A percentile compares a stretch with the other conserved stretches of the same genome.
phyloP scores from a whole-genome alignment of 768 basidiomycete genomes.

The Baorangia bicolor region DNA sequence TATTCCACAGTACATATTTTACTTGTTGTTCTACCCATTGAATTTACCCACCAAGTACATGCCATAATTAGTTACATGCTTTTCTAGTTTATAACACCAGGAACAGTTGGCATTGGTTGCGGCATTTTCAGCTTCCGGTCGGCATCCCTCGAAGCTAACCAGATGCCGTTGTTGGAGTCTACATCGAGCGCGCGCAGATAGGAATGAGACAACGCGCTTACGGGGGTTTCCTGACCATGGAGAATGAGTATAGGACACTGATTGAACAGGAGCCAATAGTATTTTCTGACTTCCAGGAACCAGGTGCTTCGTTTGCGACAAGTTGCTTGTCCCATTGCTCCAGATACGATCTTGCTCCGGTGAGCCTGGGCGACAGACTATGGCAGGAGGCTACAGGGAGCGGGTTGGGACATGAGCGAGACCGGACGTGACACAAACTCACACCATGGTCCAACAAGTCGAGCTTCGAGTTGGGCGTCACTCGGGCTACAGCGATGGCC shows the following conservation, averaged over 20 bases:
- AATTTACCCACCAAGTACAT: not conserved
- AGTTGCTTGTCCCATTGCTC: too few relatives aligned
- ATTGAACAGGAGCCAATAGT: not conserved
- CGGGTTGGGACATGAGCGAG: not conserved
- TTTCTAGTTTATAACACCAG: not conserved
- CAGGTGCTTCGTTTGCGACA: not conserved
- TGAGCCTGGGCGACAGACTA: not conserved
- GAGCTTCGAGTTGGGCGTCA: too few relatives aligned
- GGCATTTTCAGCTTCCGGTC: too few relatives aligned
- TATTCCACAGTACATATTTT: too few relatives aligned
- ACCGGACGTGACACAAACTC: not conserved
- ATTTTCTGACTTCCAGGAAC: not conserved
- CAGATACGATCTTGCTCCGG: not conserved
- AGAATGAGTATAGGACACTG: too few relatives aligned
- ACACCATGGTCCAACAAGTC: not conserved
- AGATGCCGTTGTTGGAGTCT: not conserved
- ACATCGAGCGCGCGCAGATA: not conserved
- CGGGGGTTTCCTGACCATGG: not conserved
- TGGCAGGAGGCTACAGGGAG: not conserved
- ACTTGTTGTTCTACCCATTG: not conserved
- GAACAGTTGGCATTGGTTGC: too few relatives aligned
- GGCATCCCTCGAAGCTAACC: not conserved
- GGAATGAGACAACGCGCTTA: not conserved
- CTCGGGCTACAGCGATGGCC: too few relatives aligned
- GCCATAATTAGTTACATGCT: not conserved